These are phyloP conservation scores for Pythium brachiatum DNA, from an alignment of 352 stramenopile genomes.

Conservation along the genomic window DNA sequence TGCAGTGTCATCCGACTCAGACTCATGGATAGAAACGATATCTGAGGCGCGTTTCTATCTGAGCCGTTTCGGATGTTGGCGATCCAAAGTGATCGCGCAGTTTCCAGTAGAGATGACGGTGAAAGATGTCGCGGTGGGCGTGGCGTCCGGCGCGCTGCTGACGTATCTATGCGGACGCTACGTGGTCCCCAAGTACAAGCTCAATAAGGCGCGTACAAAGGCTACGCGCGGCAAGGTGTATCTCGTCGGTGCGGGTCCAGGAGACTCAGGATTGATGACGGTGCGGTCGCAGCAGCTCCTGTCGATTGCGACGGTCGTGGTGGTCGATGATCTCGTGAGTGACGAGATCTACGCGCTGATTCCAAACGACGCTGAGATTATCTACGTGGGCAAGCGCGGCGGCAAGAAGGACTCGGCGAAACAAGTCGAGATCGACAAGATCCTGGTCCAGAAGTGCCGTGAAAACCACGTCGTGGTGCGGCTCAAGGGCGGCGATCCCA, in stretches of 20 bases:
- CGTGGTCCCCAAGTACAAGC: conserved; percentile 28
- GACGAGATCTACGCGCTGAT: conserved; percentile 54
- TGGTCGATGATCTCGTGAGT: conserved; percentile 69
- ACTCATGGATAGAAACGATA: background rate
- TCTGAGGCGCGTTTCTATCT: background rate
- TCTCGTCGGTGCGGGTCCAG: conserved; percentile 58
- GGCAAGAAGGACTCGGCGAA: conserved; percentile 65
- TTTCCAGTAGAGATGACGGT: conserved; percentile 20
- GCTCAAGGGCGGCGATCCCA: conserved; percentile 67
- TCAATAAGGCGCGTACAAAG: conserved; percentile 27
- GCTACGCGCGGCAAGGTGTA: conserved; percentile 46
- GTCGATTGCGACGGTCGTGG: conserved; percentile 44
- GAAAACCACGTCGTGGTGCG: conserved; percentile 56
- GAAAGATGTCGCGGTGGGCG: conserved; percentile 46
- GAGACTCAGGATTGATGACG: conserved; percentile 56
- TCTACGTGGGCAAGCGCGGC: conserved; percentile 70
- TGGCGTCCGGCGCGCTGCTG: conserved; percentile 41
- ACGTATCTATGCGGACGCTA: conserved; percentile 33
- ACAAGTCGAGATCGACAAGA: conserved; percentile 63
- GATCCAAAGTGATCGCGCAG: background rate
- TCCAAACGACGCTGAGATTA: conserved; percentile 49
- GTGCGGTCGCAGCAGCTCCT: conserved; percentile 48
- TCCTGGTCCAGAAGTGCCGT: conserved; percentile 53
- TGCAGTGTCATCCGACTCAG: background rate
- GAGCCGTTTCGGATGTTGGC: background rate